Percentiles rank a stretch among this genome's conserved stretches.
Evolutionary conservation across 306 rosid species (phyloP).

Genomic region (Sicyos edulis): DNA sequence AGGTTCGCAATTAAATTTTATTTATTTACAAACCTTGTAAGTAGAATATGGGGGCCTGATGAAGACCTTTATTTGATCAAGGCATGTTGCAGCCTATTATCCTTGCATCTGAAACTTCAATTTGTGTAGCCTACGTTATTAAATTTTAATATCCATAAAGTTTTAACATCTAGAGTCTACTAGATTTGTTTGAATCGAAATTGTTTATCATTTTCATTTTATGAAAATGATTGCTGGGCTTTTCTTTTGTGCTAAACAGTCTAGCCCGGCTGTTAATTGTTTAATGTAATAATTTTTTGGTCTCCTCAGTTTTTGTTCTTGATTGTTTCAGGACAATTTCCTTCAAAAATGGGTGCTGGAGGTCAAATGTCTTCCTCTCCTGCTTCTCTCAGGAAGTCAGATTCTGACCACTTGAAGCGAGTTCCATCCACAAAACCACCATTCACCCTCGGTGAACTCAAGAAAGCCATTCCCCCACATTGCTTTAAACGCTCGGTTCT

Average conservation of each 20-base stretch:
- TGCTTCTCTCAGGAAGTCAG: conserved; percentile 51
- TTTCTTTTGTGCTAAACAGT: too few relatives aligned
- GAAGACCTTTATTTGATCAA: not conserved
- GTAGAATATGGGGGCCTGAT: not conserved
- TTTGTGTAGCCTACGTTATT: too few relatives aligned
- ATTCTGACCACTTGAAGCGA: conserved; percentile 37
- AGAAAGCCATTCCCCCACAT: conserved; percentile 66
- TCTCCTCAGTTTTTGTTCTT: not conserved
- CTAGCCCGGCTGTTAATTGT: not conserved
- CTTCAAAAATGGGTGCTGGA: conserved; percentile 78
- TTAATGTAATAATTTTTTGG: not conserved
- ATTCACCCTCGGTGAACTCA: conserved; percentile 50
- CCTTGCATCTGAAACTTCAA: too few relatives aligned
- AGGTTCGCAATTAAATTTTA: not conserved
- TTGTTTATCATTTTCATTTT: too few relatives aligned
- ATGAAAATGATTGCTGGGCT: not conserved
- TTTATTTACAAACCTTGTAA: not conserved
- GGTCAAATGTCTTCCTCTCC: conserved; percentile 72
- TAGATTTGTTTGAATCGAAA: too few relatives aligned
- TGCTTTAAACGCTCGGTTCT: conserved; percentile 60
- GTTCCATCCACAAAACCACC: conserved; percentile 57
- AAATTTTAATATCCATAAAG: too few relatives aligned
- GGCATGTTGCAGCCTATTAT: not conserved
- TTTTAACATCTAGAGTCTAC: too few relatives aligned
- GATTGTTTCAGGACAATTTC: conserved; percentile 32